A percentile compares a stretch with the other conserved stretches of the same genome.
phyloP scores from a whole-genome alignment of 2,329 filamentous ascomycete genomes.

The Rhinocladiella similis region DNA sequence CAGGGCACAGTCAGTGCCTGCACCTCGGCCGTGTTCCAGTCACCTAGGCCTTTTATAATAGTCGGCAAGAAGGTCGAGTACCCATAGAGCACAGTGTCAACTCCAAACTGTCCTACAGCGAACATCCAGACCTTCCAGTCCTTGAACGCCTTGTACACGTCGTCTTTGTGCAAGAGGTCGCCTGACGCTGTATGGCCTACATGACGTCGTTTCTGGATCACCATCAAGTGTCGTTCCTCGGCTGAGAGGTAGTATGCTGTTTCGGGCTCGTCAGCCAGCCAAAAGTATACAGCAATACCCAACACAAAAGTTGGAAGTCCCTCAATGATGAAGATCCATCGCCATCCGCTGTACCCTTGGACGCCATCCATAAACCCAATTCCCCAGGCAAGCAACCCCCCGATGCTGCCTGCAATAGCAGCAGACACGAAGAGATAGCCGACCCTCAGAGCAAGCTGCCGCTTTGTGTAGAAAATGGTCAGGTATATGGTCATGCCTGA shows the following conservation, averaged over 20 bases:
- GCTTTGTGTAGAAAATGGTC: conserved; percentile 48
- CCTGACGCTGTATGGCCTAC: conserved; percentile 50
- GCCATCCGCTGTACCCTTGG: conserved; percentile 48
- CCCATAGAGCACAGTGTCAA: conserved; percentile 75
- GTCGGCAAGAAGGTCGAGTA: conserved; percentile 77
- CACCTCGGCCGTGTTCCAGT: conserved; percentile 63
- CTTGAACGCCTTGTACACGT: conserved; percentile 65
- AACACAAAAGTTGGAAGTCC: conserved; percentile 48
- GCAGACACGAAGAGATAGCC: conserved; percentile 49
- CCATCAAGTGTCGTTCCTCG: conserved; percentile 56
- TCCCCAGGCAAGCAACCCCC: conserved; percentile 52
- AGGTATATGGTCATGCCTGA: conserved; percentile 52
- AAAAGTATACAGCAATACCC: conserved; percentile 44
- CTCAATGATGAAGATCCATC: conserved; percentile 57
- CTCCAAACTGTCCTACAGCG: conserved; percentile 68
- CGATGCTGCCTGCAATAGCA: conserved; percentile 53
- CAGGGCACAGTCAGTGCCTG: conserved; percentile 78
- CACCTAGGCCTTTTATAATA: conserved; percentile 70
- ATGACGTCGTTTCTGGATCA: conserved; percentile 51
- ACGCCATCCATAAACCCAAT: conserved; percentile 55
- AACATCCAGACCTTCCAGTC: conserved; percentile 79
- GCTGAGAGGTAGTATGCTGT: conserved; percentile 45
- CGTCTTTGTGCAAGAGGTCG: conserved; percentile 58
- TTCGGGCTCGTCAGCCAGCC: conserved; percentile 49
- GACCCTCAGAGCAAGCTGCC: conserved; percentile 44